Conservation (phyloP, 768 basidiomycete genomes). For the Hortiboletus flavorubellus region DNA sequence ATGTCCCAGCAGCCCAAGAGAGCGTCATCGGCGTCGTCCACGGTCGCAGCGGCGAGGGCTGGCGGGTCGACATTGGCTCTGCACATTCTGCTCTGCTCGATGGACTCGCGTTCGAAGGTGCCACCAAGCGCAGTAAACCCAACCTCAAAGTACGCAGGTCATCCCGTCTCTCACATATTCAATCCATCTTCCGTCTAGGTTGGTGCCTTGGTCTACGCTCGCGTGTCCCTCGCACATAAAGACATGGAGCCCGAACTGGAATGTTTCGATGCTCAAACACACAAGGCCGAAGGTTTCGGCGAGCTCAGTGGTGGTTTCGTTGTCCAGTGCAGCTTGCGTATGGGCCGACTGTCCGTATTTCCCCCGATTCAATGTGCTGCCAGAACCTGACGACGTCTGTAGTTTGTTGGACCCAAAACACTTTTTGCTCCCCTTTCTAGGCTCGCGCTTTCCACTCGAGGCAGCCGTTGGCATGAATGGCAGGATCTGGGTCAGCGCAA, state of each 20-base stretch:
- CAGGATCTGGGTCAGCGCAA: constrained; percentile 82
- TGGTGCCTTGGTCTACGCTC: constrained; percentile 86
- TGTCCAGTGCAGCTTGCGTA: constrained; percentile 73
- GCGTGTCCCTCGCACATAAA: constrained; percentile 90
- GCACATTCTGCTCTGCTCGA: constrained; percentile 85
- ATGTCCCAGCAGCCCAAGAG: constrained; percentile 87
- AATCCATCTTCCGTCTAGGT: constrained; percentile 49
- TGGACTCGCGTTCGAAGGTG: constrained; percentile 92
- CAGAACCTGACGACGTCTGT: constrained; percentile 5
- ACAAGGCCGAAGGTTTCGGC: constrained; percentile 90
- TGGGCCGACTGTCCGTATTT: constrained; percentile 74
- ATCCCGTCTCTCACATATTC: background rate
- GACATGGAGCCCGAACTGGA: constrained; percentile 99
- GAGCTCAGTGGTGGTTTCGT: constrained; percentile 90
- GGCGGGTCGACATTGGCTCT: constrained; percentile 89
- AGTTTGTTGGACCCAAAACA: constrained; percentile 80
- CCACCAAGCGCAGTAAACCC: constrained; percentile 91
- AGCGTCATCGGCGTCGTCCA: constrained; percentile 82
- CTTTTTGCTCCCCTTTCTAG: constrained; percentile 79
- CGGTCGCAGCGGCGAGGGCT: constrained; percentile 83
- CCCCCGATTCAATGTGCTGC: constrained; percentile 1
- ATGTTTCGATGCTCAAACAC: constrained; percentile 92
- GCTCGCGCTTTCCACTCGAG: constrained; percentile 81
- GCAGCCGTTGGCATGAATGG: constrained; percentile 90
- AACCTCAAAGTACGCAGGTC: constrained; percentile 71